Evolutionary conservation across 78 protist genomes (phyloP).

Genomic region (Dictyostelium capitatum): DNA sequence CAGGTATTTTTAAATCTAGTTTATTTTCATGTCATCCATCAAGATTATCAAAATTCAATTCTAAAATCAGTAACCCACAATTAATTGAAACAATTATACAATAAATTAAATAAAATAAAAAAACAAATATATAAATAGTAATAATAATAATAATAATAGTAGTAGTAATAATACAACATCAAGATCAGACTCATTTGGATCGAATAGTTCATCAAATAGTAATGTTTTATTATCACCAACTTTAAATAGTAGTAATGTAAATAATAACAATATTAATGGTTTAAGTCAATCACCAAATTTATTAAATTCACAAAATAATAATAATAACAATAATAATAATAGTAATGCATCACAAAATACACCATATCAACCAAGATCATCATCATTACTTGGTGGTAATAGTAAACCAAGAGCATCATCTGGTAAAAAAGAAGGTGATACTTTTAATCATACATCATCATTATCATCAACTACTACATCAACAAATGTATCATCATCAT

Average conservation of each 20-base stretch:
- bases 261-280: not conserved
- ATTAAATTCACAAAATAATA: not conserved
- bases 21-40: constrained; percentile 2
- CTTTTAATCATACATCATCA: too few relatives aligned
- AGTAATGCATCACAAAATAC: not conserved
- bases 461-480: too few relatives aligned
- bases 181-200: constrained; percentile 34
- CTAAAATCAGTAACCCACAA: not conserved
- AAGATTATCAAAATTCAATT: not conserved
- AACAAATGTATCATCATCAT: not conserved
- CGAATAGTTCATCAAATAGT: not conserved
- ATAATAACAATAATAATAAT: not conserved
- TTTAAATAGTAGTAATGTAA: not conserved
- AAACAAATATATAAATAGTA: too few relatives aligned
- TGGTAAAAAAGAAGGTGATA: constrained; percentile 11
- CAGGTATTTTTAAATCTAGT: not conserved
- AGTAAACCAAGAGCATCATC: constrained; percentile 11
- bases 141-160: not conserved
- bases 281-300: not conserved
- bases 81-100: not conserved
- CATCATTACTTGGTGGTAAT: not conserved
- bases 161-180: not conserved
- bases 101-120: not conserved
- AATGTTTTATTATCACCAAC: not conserved
- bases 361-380: not conserved